Percentiles rank a stretch among this genome's conserved stretches.
phyloP scores from a whole-genome alignment of 352 stramenopile genomes.

The Globisporangium okanoganense region DNA sequence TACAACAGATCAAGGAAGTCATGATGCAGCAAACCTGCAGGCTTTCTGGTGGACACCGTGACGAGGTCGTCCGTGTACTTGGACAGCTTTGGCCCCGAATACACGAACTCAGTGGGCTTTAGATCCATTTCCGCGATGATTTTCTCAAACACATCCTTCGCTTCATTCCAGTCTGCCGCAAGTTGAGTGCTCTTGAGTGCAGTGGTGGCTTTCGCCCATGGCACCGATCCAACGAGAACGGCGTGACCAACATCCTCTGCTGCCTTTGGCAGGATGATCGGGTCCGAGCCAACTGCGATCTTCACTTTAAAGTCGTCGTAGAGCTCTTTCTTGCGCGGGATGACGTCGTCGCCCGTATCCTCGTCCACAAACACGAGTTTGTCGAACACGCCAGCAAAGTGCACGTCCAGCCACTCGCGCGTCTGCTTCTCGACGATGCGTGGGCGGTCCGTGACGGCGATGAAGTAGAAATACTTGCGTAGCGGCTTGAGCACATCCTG shows the following conservation, averaged over 20 bases:
- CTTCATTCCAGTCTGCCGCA: conserved; percentile 14
- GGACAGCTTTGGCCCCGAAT: conserved; percentile 49
- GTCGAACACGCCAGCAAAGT: conserved; percentile 66
- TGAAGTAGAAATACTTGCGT: conserved; percentile 56
- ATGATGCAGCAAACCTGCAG: conserved; percentile 34
- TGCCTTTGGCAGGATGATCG: conserved; percentile 20
- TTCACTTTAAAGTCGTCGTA: conserved; percentile 65
- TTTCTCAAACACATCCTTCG: conserved; percentile 31
- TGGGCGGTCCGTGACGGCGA: conserved; percentile 57
- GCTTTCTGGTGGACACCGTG: conserved; percentile 63
- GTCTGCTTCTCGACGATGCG: conserved; percentile 61
- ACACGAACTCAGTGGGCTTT: conserved; percentile 37
- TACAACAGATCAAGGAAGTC: background rate
- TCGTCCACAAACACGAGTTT: conserved; percentile 71
- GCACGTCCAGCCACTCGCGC: conserved; percentile 64
- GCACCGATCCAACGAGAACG: conserved; percentile 50
- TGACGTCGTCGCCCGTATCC: conserved; percentile 26
- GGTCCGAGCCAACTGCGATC: conserved; percentile 45
- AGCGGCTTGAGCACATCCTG: conserved; percentile 47
- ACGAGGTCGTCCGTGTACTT: conserved; percentile 72
- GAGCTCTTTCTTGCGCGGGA: conserved; percentile 54
- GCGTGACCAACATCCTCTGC: conserved; percentile 25
- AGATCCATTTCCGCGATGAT: conserved; percentile 44
- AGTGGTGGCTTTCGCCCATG: conserved; percentile 26
- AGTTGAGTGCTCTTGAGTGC: background rate